Percentiles rank a stretch among this genome's conserved stretches.
phyloP scores from a whole-genome alignment of 495 filamentous ascomycete species.

The Pyronema domesticum region DNA sequence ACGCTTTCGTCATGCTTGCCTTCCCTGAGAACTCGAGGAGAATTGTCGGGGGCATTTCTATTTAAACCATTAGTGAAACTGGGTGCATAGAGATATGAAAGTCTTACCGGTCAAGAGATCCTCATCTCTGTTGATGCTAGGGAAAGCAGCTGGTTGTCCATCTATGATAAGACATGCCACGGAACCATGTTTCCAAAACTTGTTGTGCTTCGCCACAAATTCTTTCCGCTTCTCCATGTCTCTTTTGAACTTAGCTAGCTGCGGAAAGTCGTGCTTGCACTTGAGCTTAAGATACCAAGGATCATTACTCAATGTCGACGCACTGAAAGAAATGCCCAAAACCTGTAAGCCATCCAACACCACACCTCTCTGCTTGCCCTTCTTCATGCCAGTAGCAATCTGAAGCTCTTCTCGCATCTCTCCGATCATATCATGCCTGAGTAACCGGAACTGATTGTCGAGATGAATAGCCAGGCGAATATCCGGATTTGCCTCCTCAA shows the following conservation, averaged over 20 bases:
- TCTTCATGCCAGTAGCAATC: slow-evolving; percentile 27
- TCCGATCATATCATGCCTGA: slow-evolving; percentile 56
- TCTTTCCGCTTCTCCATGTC: slow-evolving; percentile 27
- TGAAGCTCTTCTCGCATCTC: slow-evolving; percentile 46
- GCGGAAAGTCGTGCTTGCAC: slow-evolving; percentile 30
- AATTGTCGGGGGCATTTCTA: slow-evolving; percentile 27
- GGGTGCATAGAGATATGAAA: slow-evolving; percentile 28
- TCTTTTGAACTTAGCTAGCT: slow-evolving; percentile 23
- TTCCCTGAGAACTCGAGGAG: neutral
- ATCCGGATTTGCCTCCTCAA: slow-evolving; percentile 23
- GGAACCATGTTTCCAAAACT: slow-evolving; percentile 40
- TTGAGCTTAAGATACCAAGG: slow-evolving; percentile 32
- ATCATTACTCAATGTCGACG: slow-evolving; percentile 8
- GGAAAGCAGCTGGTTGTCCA: slow-evolving; percentile 42
- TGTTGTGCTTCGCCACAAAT: slow-evolving; percentile 31
- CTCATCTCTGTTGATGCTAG: slow-evolving; percentile 39
- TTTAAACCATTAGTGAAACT: slow-evolving; percentile 11
- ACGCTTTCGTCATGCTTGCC: slow-evolving; percentile 23
- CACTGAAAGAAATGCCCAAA: slow-evolving; percentile 11
- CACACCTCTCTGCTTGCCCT: slow-evolving; percentile 24
- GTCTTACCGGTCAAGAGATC: slow-evolving; percentile 33
- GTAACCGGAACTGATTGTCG: slow-evolving; percentile 64
- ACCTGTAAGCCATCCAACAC: slow-evolving; percentile 24
- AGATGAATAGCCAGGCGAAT: slow-evolving; percentile 36
- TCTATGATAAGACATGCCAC: slow-evolving; percentile 41